These are phyloP conservation scores for Penicillium odoratum DNA, from an alignment of 495 filamentous ascomycete species.

Conservation along the genomic window DNA sequence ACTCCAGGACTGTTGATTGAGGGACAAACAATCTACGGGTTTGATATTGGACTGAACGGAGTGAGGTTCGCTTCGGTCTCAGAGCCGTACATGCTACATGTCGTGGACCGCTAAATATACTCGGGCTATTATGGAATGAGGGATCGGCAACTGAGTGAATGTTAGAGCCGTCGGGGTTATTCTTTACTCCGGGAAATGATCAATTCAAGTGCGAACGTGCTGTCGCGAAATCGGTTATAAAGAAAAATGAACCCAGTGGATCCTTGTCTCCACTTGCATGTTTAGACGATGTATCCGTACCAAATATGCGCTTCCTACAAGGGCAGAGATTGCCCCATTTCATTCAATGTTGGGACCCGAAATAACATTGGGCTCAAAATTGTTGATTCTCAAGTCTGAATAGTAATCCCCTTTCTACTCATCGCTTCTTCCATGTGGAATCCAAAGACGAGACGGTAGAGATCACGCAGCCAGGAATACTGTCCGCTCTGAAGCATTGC, in stretches of 20 bases:
- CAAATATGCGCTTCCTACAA: background rate
- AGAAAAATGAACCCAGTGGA: background rate
- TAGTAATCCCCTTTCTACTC: conserved; percentile 48
- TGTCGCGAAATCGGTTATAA: background rate
- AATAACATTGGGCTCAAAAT: background rate
- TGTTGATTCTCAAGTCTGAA: conserved; percentile 37
- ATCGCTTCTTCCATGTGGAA: conserved; percentile 75
- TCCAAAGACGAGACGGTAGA: conserved; percentile 83
- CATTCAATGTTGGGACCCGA: background rate
- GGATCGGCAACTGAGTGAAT: background rate
- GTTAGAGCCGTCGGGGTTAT: background rate
- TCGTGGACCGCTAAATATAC: background rate
- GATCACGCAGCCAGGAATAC: conserved; percentile 73
- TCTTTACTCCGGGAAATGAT: background rate
- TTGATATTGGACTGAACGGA: background rate
- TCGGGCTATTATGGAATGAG: background rate
- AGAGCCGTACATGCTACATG: background rate
- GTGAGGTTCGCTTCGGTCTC: background rate
- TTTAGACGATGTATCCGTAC: background rate
- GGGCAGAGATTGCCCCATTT: background rate
- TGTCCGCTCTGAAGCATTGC: conserved; percentile 69
- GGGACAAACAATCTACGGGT: background rate
- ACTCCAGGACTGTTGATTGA: background rate
- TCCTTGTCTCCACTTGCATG: background rate
- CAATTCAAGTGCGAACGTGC: background rate